Evolutionary conservation across 495 filamentous ascomycete species (phyloP), one percentile per base, ranked within the genome.

Genomic region (Bryoglossum gracile): DNA sequence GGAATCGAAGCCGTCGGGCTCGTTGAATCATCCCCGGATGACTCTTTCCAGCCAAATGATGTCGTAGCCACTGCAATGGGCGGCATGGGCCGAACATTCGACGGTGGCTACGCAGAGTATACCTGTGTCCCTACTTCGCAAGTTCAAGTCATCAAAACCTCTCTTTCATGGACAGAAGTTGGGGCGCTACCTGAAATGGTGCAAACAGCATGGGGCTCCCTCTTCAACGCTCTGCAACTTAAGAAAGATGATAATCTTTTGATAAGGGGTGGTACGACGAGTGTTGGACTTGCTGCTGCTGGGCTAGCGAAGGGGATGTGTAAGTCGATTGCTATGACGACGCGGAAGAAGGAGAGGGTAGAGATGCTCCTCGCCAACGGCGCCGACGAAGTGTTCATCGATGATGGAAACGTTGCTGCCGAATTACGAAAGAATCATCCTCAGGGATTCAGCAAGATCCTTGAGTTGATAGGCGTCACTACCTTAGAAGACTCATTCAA

Each of bases 21-120:
- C 5, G 40, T 13, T 44, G 68, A 63, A 2, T 53, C 54, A 6
- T 67, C 67, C 9, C 70, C 73, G 1, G 62, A 59, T 26, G 54
- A 50, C 1, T 61, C 68, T 43, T 72, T 76, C 51, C 47, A 63
- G 8, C 53, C 62, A 19, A 72, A 68, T 2, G 58, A 65, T 14
- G 58, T 63, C 5, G 73, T 78, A 0, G 70, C 66, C 0, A 77
- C 73, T 6, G 66, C 67, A 3, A 75, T 75, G 71, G 72, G 72
- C n/a, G 73, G 73, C 0, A 67, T 78, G 62, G 72, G 71, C 0
- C 43, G 73, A n/a, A 26, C 51, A 8, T 73, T 74, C 43, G 66
- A 73, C 54, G 74, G 75, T 13, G 68, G 69, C 0, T 79, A 77
- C 53, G 74, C 75, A 1, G 72, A 78, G 54, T 78, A 72, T 44